Conservation (phyloP, 23 red algal species). For the Pyropia haitanensis region DNA sequence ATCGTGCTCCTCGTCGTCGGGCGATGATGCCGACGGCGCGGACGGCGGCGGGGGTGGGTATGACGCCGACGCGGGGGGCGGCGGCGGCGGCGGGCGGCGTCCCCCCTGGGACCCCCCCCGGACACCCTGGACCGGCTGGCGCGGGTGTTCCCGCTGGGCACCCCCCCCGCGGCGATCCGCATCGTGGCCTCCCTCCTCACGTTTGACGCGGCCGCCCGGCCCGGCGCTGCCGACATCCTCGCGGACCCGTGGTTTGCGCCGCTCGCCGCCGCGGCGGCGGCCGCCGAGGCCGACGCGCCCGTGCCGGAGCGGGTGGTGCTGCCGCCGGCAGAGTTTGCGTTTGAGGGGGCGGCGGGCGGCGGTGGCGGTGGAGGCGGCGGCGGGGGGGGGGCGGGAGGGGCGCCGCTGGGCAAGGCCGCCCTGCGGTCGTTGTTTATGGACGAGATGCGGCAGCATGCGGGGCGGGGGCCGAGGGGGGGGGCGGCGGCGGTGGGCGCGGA, state of each 20-base stretch:
- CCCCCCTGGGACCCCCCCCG: too few relatives aligned
- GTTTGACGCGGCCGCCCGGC: slow-evolving; percentile 66
- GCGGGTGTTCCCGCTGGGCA: slow-evolving; percentile 38
- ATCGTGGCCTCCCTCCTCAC: slow-evolving; percentile 70
- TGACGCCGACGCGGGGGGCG: too few relatives aligned
- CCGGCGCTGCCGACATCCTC: slow-evolving; percentile 57
- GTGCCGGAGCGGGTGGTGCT: slow-evolving; percentile 39
- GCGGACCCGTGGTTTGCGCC: slow-evolving; percentile 63
- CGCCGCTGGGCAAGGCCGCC: slow-evolving; percentile 28
- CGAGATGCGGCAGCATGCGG: slow-evolving; percentile 72
- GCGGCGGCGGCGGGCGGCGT: too few relatives aligned
- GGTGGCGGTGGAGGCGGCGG: slow-evolving; percentile 53
- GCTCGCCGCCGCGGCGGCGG: slow-evolving; percentile 30
- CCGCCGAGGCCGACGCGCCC: slow-evolving; percentile 17
- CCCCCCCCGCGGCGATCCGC: slow-evolving; percentile 37
- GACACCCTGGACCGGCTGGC: slow-evolving; percentile 11
- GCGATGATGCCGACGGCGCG: too few relatives aligned
- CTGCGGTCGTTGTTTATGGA: slow-evolving; percentile 76
- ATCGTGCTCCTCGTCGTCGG: too few relatives aligned
- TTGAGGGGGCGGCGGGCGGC: slow-evolving; percentile 27
- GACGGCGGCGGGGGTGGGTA: too few relatives aligned
- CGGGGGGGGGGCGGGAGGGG: too few relatives aligned
- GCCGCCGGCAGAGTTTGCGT: slow-evolving; percentile 83
- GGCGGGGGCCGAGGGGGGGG: too few relatives aligned
- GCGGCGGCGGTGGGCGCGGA: too few relatives aligned